Percentiles rank a stretch among this genome's conserved stretches.
These are phyloP conservation scores for Colletotrichum sp. DNA, from an alignment of 2,329 filamentous ascomycete genomes.

Conservation along the genomic window DNA sequence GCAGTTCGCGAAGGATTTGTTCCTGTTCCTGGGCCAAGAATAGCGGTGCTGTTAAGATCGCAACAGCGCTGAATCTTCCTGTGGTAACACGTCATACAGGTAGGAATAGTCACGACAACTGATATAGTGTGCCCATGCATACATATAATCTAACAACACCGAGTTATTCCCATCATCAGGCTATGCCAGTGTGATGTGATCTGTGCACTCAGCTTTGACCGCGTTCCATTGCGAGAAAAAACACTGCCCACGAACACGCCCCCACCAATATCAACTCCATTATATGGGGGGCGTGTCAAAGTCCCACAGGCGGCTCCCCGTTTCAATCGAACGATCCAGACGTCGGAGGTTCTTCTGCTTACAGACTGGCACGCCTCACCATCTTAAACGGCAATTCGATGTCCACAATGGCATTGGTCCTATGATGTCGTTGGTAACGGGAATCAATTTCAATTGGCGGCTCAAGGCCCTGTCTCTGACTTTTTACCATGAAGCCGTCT, in stretches of 20 bases:
- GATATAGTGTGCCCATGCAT: not conserved
- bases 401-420: not conserved
- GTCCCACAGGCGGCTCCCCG: not conserved
- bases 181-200: not conserved
- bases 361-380: not conserved
- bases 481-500: not conserved
- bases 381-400: not conserved
- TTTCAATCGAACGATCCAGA: not conserved
- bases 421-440: not conserved
- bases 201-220: not conserved
- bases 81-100: not conserved
- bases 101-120: not conserved
- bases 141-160: not conserved
- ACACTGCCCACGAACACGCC: not conserved
- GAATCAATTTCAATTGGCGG: not conserved
- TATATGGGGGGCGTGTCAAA: not conserved
- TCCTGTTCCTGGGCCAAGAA: not conserved
- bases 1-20: not conserved
- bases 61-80: not conserved
- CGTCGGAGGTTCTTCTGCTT: constrained; percentile 6
- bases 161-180: not conserved
- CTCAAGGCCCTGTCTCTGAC: not conserved
- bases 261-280: not conserved
- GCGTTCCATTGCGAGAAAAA: not conserved
- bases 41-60: not conserved